A percentile compares a stretch with the other conserved stretches of the same genome.
phyloP scores from a whole-genome alignment of 495 filamentous ascomycete species.

The Amniculicola lignicola region DNA sequence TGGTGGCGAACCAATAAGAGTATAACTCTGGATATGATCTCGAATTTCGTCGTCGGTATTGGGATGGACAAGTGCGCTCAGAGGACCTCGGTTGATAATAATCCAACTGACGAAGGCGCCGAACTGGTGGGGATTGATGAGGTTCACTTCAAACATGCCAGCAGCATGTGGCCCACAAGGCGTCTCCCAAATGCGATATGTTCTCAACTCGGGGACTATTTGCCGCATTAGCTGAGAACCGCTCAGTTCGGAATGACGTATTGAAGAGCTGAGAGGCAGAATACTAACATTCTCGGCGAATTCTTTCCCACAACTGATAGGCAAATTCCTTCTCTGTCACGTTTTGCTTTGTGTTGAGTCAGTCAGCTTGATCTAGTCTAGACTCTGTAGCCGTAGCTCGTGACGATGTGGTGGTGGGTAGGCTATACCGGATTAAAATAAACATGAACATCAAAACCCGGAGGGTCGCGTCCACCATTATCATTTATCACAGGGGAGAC shows the following conservation, averaged over 20 bases:
- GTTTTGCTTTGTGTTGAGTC: not conserved
- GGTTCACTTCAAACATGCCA: slow-evolving; percentile 3
- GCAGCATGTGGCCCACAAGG: slow-evolving; percentile 1
- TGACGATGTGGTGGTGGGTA: too few relatives aligned
- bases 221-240: not conserved
- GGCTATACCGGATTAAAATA: too few relatives aligned
- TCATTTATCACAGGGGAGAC: too few relatives aligned
- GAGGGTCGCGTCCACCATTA: too few relatives aligned
- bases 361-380: slow-evolving; percentile 2
- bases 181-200: not conserved
- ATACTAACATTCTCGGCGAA: slow-evolving; percentile 7
- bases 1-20: not conserved
- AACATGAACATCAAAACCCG: too few relatives aligned
- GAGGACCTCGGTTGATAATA: slow-evolving; percentile 2
- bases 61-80: not conserved
- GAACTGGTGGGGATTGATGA: not conserved
- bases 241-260: slow-evolving; percentile 1
- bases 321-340: slow-evolving; percentile 2
- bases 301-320: not conserved
- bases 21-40: slow-evolving; percentile 1
- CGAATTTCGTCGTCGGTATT: slow-evolving; percentile 7
- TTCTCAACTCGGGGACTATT: slow-evolving; percentile 8
- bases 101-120: slow-evolving; percentile 1
- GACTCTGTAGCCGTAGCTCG: too few relatives aligned
- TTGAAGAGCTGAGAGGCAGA: not conserved